A percentile compares a stretch with the other conserved stretches of the same genome.
Evolutionary conservation across 768 basidiomycete genomes (phyloP).

Genomic region (Kwoniella newhampshirensis): DNA sequence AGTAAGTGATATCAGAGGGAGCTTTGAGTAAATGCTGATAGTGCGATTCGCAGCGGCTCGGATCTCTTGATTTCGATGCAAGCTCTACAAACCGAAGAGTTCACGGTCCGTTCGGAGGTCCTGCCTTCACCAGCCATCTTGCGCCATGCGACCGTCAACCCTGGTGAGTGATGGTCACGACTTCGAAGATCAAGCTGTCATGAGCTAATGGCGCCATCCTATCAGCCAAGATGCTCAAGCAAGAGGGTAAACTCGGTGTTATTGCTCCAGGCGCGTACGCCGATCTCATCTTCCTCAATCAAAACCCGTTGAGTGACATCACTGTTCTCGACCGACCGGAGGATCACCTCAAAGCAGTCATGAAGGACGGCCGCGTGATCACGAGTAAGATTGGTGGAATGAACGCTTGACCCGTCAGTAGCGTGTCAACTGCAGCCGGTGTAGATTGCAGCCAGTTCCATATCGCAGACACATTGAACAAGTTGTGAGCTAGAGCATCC

Average conservation of each 20-base stretch:
- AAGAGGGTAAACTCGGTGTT: slow-evolving; percentile 53
- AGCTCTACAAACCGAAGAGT: slow-evolving; percentile 64
- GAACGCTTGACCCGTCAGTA: not conserved
- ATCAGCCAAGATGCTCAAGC: slow-evolving; percentile 54
- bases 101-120: slow-evolving; percentile 55
- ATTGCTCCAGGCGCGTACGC: slow-evolving; percentile 55
- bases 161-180: slow-evolving; percentile 21
- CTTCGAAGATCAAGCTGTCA: too few species aligned
- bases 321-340: slow-evolving; percentile 57
- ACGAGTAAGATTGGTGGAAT: not conserved
- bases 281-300: slow-evolving; percentile 56
- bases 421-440: too few species aligned
- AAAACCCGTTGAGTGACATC: slow-evolving; percentile 57
- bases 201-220: not conserved
- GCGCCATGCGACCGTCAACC: slow-evolving; percentile 57
- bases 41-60: slow-evolving; percentile 32
- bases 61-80: slow-evolving; percentile 62
- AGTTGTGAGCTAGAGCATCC: too few species aligned
- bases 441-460: too few species aligned
- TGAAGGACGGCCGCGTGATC: slow-evolving; percentile 25
- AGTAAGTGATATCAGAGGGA: slow-evolving; percentile 16
- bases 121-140: slow-evolving; percentile 53
- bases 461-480: too few species aligned
- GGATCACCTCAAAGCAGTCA: slow-evolving; percentile 51
- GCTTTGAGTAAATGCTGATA: not conserved